Percentiles rank a stretch among this genome's conserved stretches.
These are phyloP conservation scores for Ephemerocybe angulata DNA, from an alignment of 768 basidiomycete genomes.

Conservation along the genomic window DNA sequence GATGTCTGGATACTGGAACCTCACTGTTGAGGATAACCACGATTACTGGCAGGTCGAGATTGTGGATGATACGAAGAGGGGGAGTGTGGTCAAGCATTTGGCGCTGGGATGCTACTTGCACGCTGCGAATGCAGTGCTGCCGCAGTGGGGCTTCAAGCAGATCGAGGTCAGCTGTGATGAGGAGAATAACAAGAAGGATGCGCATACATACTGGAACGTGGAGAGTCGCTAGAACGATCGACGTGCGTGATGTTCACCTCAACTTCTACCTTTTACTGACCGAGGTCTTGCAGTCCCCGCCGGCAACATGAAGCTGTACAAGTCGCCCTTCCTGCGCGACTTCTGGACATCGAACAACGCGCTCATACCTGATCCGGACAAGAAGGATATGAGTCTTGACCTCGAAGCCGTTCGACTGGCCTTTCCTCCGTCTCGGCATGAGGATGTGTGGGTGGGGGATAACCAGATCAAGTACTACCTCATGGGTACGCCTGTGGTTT, in stretches of 20 bases:
- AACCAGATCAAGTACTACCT: constrained; percentile 88
- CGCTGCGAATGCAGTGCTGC: constrained; percentile 83
- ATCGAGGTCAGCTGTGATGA: constrained; percentile 93
- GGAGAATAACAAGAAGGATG: constrained; percentile 74
- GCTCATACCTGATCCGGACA: constrained; percentile 94
- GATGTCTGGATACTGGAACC: constrained; percentile 92
- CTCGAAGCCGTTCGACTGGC: constrained; percentile 91
- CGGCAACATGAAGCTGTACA: constrained; percentile 78
- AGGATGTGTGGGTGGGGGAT: constrained; percentile 99
- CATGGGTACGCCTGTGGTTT: constrained; percentile 86
- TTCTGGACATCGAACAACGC: constrained; percentile 99
- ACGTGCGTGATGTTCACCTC: constrained; percentile 48
- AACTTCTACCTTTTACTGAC: neutral
- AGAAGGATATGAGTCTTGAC: constrained; percentile 98
- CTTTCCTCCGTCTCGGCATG: constrained; percentile 81
- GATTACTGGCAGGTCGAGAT: constrained; percentile 94
- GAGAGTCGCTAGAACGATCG: constrained; percentile 96
- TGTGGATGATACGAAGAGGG: constrained; percentile 80
- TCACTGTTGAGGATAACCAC: constrained; percentile 78
- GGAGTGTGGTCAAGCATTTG: constrained; percentile 64
- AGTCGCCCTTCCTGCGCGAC: too few relatives aligned
- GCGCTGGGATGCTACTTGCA: constrained; percentile 81
- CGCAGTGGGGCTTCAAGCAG: constrained; percentile 99
- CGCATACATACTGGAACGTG: constrained; percentile 96
- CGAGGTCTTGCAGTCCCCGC: constrained; percentile 57